Base-by-base conservation (phyloP, 192 early-diverging fungal species). In the Spinellus fusiger region DNA sequence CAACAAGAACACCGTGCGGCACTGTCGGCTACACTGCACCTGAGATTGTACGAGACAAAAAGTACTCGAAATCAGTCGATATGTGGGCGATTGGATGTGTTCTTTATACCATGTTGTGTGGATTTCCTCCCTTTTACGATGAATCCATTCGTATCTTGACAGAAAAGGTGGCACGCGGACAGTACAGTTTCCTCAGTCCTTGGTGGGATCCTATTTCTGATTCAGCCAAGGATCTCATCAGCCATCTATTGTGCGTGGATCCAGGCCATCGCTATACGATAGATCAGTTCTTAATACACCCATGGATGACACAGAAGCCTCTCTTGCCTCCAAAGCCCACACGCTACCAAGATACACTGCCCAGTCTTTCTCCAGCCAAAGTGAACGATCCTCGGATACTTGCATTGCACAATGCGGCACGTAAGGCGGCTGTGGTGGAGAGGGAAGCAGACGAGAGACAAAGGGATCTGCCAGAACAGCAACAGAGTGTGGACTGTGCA, bases 21-120 rank as follows among this genome's bases (percentile, higher is more conserved):
- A 96, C 94, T 7, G 86, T 93, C 7, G 91, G 92, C 18, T 96
- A 96, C 61, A 90, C 93, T 4, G 94, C 94, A 2, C 94, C 94
- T 18, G 94, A 96, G 73, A 91, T 96, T 54, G 83, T 96, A 23
- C 85, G 77, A 62, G 87, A 86, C 68, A 81, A 90, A 64, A 69
- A 80, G 31, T 92, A 92, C 57, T 88, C 86, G 40, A 90, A 89
- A 71, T 80, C 82, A 23, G 90, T 92, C 29, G 90, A 92, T 64
- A 89, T 90, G 82, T 93, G 90, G 90, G 89, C 89, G 20, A 70
- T 90, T 56, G 90, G 90, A 51, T 93, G 90, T 74, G 88, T 93
- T 56, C 76, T 93, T 15, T 93, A 90, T 58, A 90, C 90, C 0
- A 75, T 89, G 53, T 68, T 93, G 9, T 89, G 87, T 60, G 87